Evolutionary conservation across 2,329 filamentous ascomycete genomes (phyloP), one percentile per base, ranked within the genome.

Genomic region (Fonsecaea monophora): DNA sequence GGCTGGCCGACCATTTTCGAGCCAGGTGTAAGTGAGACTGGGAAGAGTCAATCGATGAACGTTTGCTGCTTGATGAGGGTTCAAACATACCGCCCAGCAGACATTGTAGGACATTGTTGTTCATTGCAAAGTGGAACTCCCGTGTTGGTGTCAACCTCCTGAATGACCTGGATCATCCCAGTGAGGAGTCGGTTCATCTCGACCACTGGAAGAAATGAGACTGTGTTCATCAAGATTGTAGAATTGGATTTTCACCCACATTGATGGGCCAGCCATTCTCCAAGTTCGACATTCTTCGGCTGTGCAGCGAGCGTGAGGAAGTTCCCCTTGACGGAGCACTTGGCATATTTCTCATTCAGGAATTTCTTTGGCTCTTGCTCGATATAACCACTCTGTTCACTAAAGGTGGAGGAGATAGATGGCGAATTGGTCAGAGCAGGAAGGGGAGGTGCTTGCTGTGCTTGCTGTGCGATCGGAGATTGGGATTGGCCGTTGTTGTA

Each of bases 261-360:
- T 84, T 97, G 94, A 79, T 97, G 92, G 70, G 94, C 94, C 73
- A 97, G 86, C 94, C 94, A 98, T 80, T 98, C 94, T 72, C 92
- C 94, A 77, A 92, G 89, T 75, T 97, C 94, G 54, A 97, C 92
- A 64, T 95, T 94, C 82, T 94, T 94, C 25, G 94, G 94, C 76
- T 94, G 90, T 58, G 93, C 92, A 74, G 94, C 96, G 67, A 98
- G 82, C 10, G 94, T 97, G 90, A 97, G 92, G 77, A 98, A 97
- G 82, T 97, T 98, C 67, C 94, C 94, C 82, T 94, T 96, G 75
- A 97, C 94, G 71, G 97, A 96, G 75, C 96, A 89, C 77, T 90
- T 91, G 62, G 91, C 89, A 67, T 83, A 83, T 73, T 82, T 83
- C 75, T 83, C 82, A 71, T 82, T 80, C 70, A 83, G 82, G 71